phyloP scores from a whole-genome alignment of 805 yeast genomes.

The Yarrowia osloensis region DNA sequence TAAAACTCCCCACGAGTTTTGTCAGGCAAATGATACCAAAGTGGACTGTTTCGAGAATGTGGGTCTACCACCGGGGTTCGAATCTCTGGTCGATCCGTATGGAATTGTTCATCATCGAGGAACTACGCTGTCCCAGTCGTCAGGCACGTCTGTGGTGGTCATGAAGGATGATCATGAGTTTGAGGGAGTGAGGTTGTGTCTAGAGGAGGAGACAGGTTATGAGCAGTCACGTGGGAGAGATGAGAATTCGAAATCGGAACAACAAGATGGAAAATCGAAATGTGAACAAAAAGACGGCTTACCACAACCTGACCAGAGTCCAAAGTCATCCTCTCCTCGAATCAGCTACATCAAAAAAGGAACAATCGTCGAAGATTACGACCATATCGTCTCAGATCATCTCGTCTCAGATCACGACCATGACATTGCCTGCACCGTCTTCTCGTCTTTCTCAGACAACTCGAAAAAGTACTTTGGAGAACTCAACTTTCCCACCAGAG shows the following conservation, averaged over 20 bases:
- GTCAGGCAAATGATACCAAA: not conserved
- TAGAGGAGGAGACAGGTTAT: not conserved
- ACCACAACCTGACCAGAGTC: too few species aligned
- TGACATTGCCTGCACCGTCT: not conserved
- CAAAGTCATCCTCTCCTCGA: too few species aligned
- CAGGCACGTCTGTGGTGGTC: constrained; percentile 1
- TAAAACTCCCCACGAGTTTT: not conserved
- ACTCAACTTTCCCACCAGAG: not conserved
- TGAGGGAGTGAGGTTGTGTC: constrained; percentile 1
- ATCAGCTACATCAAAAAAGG: not conserved
- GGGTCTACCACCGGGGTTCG: not conserved
- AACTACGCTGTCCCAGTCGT: not conserved
- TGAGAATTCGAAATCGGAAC: too few species aligned
- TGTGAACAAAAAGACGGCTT: too few species aligned
- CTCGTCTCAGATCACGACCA: not conserved
- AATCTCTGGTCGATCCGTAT: not conserved
- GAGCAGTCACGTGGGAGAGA: too few species aligned
- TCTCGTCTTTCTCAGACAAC: not conserved
- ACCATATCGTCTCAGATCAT: not conserved
- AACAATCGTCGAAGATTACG: not conserved
- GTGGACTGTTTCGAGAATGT: not conserved
- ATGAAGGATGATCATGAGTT: constrained; percentile 11
- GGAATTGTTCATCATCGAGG: not conserved
- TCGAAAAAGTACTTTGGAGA: constrained; percentile 13
- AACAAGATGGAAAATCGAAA: too few species aligned